A percentile compares a stretch with the other conserved stretches of the same genome.
These are phyloP conservation scores for Beta lomatogona DNA, from an alignment of 179 eudicot genomes.

Conservation along the genomic window DNA sequence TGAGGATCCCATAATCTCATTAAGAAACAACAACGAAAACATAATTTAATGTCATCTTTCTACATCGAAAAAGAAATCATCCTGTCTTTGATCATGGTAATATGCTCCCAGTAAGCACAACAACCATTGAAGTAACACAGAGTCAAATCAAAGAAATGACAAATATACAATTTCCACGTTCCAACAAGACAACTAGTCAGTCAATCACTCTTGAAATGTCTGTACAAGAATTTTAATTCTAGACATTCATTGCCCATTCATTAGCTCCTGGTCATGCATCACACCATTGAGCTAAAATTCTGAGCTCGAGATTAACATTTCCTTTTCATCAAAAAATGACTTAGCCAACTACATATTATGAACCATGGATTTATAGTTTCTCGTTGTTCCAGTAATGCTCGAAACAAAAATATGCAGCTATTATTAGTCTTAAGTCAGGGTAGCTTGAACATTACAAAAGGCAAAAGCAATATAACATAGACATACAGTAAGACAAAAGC, in stretches of 20 bases:
- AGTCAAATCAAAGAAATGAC: background rate
- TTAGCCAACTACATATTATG: background rate
- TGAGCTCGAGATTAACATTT: background rate
- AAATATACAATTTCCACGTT: background rate
- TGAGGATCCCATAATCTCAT: background rate
- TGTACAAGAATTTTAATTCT: background rate
- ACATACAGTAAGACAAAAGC: background rate
- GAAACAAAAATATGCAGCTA: background rate
- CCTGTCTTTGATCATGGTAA: background rate
- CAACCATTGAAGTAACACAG: background rate
- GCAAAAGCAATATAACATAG: background rate
- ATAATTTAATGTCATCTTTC: background rate
- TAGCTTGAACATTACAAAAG: no score
- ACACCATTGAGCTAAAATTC: background rate
- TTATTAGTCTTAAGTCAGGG: no score
- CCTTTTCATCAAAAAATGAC: background rate
- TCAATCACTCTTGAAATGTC: background rate
- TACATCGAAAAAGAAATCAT: background rate
- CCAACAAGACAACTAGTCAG: background rate
- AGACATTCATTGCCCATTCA: background rate
- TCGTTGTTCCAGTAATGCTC: background rate
- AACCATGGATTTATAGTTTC: background rate
- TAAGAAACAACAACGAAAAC: background rate
- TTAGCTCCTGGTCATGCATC: background rate
- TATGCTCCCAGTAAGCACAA: background rate